Conservation (phyloP, 2,329 filamentous ascomycete genomes). For the Arthrobotrys megalospora region DNA sequence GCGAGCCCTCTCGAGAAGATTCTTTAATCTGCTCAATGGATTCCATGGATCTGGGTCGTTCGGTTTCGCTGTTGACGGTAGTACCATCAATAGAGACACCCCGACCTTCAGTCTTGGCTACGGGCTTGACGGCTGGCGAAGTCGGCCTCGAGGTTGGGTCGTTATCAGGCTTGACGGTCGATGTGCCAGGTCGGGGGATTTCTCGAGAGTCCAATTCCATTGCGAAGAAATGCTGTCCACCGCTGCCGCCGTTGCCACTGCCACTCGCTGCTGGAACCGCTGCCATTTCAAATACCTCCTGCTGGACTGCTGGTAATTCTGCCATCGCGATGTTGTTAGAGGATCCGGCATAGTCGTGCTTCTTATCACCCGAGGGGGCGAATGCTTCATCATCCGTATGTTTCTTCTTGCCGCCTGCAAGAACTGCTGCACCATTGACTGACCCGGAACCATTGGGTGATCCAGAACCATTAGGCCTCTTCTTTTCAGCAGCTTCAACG, state of each 20-base stretch:
- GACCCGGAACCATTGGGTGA: not conserved
- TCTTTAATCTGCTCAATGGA: slow-evolving; percentile 60
- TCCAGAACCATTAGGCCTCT: not conserved
- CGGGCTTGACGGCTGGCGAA: slow-evolving; percentile 25
- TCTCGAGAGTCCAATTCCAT: slow-evolving; percentile 58
- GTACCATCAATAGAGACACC: slow-evolving; percentile 53
- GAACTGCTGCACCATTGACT: slow-evolving; percentile 24
- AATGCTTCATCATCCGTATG: slow-evolving; percentile 12
- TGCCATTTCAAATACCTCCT: slow-evolving; percentile 55
- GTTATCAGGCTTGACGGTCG: slow-evolving; percentile 48
- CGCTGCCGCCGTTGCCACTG: not conserved
- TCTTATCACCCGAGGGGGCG: slow-evolving; percentile 21
- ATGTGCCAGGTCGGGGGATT: slow-evolving; percentile 45
- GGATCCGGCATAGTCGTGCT: slow-evolving; percentile 2
- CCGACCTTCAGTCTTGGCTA: slow-evolving; percentile 23
- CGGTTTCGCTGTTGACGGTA: slow-evolving; percentile 55
- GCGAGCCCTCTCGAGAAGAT: slow-evolving; percentile 43
- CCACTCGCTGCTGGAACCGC: not conserved
- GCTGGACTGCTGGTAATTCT: slow-evolving; percentile 48
- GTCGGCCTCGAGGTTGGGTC: slow-evolving; percentile 38
- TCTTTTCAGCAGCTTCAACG: slow-evolving; percentile 49
- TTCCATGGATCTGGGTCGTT: slow-evolving; percentile 45
- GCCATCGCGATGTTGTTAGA: slow-evolving; percentile 35
- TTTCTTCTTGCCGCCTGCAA: slow-evolving; percentile 28
- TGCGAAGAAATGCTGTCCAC: slow-evolving; percentile 50